Percentiles rank a stretch among this genome's conserved stretches.
Conservation (phyloP, 129 eudicot species). For the Logfia minima region DNA sequence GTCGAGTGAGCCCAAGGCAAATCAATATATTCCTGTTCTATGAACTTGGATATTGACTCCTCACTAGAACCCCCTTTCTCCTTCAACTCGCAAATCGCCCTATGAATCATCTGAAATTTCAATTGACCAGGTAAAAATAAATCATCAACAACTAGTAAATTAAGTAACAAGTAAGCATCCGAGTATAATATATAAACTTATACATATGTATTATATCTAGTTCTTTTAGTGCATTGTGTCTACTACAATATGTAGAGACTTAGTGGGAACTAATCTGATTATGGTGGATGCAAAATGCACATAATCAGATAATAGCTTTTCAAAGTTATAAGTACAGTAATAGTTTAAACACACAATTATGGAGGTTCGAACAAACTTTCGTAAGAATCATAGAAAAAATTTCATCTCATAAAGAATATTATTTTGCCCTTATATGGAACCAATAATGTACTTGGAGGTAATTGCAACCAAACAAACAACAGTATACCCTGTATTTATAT, state of each 20-base stretch:
- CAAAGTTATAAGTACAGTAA: too few relatives aligned
- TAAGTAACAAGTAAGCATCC: background rate
- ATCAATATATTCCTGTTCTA: slow-evolving; percentile 47
- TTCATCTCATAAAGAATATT: background rate
- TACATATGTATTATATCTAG: background rate
- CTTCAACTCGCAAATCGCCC: slow-evolving; percentile 57
- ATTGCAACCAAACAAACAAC: background rate
- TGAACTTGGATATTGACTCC: slow-evolving; percentile 64
- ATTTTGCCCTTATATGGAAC: background rate
- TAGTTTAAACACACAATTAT: background rate
- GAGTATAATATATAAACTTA: background rate
- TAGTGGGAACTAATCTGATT: background rate
- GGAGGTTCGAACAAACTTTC: background rate
- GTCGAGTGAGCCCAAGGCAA: slow-evolving; percentile 77
- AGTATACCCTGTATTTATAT: background rate
- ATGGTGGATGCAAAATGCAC: too few relatives aligned
- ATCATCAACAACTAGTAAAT: slow-evolving; percentile 1
- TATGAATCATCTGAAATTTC: slow-evolving; percentile 64
- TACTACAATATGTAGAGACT: background rate
- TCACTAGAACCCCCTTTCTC: slow-evolving; percentile 72
- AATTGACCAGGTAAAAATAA: background rate
- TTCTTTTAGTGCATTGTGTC: background rate
- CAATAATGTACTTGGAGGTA: too few relatives aligned
- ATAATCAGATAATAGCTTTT: too few relatives aligned
- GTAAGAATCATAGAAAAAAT: background rate